A percentile compares a stretch with the other conserved stretches of the same genome.
phyloP scores from a whole-genome alignment of 176 grass and related monocot genomes.

The Juncus effusus region DNA sequence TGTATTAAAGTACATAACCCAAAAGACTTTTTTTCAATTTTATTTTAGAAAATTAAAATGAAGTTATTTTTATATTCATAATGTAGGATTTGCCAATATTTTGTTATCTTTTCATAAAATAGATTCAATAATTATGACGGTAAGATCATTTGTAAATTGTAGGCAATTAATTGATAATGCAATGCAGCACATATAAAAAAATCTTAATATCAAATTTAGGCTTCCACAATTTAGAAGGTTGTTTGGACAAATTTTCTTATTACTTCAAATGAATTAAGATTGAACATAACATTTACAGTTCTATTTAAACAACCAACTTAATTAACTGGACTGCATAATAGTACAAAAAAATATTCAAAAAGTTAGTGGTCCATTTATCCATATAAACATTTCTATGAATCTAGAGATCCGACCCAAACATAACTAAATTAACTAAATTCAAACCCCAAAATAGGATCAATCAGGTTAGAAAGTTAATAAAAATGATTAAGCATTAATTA shows the following conservation, averaged over 20 bases:
- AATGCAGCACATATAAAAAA: not conserved
- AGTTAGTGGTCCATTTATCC: constrained; percentile 1
- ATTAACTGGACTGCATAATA: no score
- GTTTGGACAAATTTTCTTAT: no score
- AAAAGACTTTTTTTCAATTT: not conserved
- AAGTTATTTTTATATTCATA: no score
- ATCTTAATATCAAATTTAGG: no score
- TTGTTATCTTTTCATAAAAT: no score
- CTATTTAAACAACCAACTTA: no score
- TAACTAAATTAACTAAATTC: no score
- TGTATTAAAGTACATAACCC: not conserved
- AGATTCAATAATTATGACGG: not conserved
- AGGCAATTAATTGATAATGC: not conserved
- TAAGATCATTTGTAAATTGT: not conserved
- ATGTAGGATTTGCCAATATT: no score
- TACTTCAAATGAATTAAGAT: no score
- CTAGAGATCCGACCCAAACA: not conserved
- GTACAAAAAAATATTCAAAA: no score
- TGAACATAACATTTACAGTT: not conserved
- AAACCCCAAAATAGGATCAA: constrained; percentile 10
- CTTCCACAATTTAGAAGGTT: no score
- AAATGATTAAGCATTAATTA: constrained; percentile 8
- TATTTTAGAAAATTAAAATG: no score
- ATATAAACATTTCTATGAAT: not conserved
- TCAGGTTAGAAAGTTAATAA: constrained; percentile 13